Evolutionary conservation across 192 early-diverging fungal species (phyloP).

Genomic region (Coemansia sp.): DNA sequence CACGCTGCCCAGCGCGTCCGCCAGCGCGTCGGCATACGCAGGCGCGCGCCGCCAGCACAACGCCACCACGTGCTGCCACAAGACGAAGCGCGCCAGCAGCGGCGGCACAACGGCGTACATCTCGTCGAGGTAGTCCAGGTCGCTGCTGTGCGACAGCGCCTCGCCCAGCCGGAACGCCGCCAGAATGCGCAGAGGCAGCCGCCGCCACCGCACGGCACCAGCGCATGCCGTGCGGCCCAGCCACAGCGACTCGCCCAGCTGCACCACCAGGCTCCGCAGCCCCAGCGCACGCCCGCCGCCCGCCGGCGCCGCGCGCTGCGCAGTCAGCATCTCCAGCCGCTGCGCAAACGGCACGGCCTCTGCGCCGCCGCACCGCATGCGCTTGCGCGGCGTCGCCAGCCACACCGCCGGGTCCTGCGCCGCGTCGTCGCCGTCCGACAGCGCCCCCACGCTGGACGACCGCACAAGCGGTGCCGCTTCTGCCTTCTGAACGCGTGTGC

Average conservation of each 20-base stretch:
- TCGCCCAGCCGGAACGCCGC: slow-evolving; percentile 41
- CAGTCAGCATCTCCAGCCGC: slow-evolving; percentile 35
- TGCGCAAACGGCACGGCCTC: slow-evolving; percentile 19
- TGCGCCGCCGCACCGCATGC: slow-evolving; percentile 12
- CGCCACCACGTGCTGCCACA: slow-evolving; percentile 44
- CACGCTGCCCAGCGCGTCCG: slow-evolving; percentile 41
- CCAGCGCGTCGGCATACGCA: slow-evolving; percentile 36
- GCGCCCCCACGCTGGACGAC: slow-evolving; percentile 29
- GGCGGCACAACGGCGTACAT: slow-evolving; percentile 33
- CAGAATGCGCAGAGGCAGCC: slow-evolving; percentile 25
- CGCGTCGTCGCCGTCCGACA: slow-evolving; percentile 29
- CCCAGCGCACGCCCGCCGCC: slow-evolving; percentile 31
- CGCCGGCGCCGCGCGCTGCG: slow-evolving; percentile 7
- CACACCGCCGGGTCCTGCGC: slow-evolving; percentile 40
- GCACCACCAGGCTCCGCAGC: slow-evolving; percentile 32
- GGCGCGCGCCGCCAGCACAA: slow-evolving; percentile 41
- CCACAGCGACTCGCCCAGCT: slow-evolving; percentile 45
- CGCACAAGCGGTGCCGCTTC: neutral
- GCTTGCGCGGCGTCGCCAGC: slow-evolving; percentile 51
- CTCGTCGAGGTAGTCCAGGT: slow-evolving; percentile 45
- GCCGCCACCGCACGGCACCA: neutral
- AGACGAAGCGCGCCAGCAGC: slow-evolving; percentile 32
- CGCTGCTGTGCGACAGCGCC: slow-evolving; percentile 23
- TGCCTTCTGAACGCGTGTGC: no score
- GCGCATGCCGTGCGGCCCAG: slow-evolving; percentile 16